These are phyloP conservation scores for Thraustotheca clavata DNA, from an alignment of 352 stramenopile species.

Conservation along the genomic window DNA sequence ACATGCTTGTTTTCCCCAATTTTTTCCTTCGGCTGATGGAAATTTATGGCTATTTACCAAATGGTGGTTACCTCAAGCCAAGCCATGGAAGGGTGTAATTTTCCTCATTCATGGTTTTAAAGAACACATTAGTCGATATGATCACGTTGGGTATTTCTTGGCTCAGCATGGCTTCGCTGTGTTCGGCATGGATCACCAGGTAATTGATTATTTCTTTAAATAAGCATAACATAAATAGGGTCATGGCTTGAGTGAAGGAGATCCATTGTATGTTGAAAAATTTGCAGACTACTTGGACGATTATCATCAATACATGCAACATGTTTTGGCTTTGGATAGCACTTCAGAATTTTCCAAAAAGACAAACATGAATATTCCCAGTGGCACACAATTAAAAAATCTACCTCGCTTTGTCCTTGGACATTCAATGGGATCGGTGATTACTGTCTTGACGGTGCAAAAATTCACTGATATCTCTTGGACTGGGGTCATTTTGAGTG, in stretches of 20 bases:
- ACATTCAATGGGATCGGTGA: slow-evolving; percentile 46
- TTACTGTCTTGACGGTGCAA: slow-evolving; percentile 22
- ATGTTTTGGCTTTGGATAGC: slow-evolving; percentile 29
- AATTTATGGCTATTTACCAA: slow-evolving; percentile 35
- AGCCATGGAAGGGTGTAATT: slow-evolving; percentile 28
- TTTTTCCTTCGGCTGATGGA: not conserved
- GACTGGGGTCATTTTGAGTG: slow-evolving; percentile 36
- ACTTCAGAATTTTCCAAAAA: slow-evolving; percentile 17
- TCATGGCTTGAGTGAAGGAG: slow-evolving; percentile 47
- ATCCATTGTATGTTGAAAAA: slow-evolving; percentile 41
- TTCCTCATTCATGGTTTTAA: slow-evolving; percentile 52
- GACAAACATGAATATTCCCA: slow-evolving; percentile 27
- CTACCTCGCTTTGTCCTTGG: slow-evolving; percentile 47
- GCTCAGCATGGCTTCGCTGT: slow-evolving; percentile 36
- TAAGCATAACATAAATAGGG: slow-evolving; percentile 24
- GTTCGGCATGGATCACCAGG: slow-evolving; percentile 44
- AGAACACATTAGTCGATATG: slow-evolving; percentile 42
- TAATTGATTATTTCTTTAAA: not conserved
- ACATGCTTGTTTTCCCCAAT: slow-evolving; percentile 6
- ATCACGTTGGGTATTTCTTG: slow-evolving; percentile 36
- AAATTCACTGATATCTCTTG: slow-evolving; percentile 25
- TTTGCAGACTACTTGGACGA: slow-evolving; percentile 39
- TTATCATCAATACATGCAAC: slow-evolving; percentile 42
- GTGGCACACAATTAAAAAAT: slow-evolving; percentile 27
- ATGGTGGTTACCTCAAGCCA: slow-evolving; percentile 35